These are phyloP conservation scores for Xylariales sp. DNA, from an alignment of 2,329 filamentous ascomycete genomes.

Conservation along the genomic window DNA sequence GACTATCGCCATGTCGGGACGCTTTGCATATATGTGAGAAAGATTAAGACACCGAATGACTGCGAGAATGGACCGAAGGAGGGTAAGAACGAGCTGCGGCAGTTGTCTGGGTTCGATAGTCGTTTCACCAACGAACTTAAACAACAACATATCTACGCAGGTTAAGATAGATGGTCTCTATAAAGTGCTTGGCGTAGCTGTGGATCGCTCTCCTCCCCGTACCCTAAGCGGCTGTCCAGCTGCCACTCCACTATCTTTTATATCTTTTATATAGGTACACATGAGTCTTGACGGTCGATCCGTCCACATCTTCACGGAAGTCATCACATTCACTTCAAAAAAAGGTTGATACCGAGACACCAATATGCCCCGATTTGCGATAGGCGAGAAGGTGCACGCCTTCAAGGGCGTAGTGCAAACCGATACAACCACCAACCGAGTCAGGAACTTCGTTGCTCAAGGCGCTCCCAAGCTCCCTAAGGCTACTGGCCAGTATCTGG, in stretches of 20 bases:
- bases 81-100: slow-evolving; percentile 5
- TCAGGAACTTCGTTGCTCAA: slow-evolving; percentile 23
- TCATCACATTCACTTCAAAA: background rate
- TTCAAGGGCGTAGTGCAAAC: slow-evolving; percentile 29
- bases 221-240: background rate
- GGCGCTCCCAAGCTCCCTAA: slow-evolving; percentile 41
- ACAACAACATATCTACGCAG: background rate
- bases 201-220: background rate
- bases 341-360: background rate
- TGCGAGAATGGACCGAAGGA: slow-evolving; percentile 10
- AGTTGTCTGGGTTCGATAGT: background rate
- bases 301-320: background rate
- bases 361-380: slow-evolving; percentile 5
- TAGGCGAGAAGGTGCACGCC: slow-evolving; percentile 11
- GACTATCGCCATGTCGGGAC: too few relatives aligned
- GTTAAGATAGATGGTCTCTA: slow-evolving; percentile 1
- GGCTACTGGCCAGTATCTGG: slow-evolving; percentile 48
- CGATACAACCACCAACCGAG: slow-evolving; percentile 33
- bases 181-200: slow-evolving; percentile 1
- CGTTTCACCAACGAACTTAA: background rate
- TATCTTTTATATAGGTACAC: background rate
- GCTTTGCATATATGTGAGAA: too few relatives aligned
- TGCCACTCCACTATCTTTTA: background rate
- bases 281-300: background rate
- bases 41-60: too few relatives aligned